Base-by-base conservation (phyloP, 2,329 filamentous ascomycete genomes). In the Colletotrichum lini region DNA sequence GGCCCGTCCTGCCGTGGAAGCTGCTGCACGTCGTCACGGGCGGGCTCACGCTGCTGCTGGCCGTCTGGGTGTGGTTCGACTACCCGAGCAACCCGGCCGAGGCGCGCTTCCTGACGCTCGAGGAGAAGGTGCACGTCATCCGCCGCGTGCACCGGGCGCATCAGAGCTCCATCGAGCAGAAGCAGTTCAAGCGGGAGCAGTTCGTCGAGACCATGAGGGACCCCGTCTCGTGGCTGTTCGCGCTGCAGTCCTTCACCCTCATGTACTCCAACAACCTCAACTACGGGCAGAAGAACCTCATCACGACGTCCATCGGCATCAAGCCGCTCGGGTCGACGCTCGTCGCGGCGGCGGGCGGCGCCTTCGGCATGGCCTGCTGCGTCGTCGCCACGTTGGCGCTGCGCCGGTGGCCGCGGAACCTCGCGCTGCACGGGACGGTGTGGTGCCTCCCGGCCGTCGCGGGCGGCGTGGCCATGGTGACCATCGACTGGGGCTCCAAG, bases 21-120 rank as follows among this genome's bases (percentile, higher is more conserved):
- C 72, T 82, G 0, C 80, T 83, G 59, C 82, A 82, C 77, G 78
- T 84, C 13, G 75, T 81, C 44, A 83, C 80, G 0, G 82, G 82
- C 2, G 78, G 78, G 0, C 56, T 82, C 0, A 81, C 82, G 0
- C 61, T 83, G 0, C 1, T 83, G 1, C 74, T 83, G 0, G 76
- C 81, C 1, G 66, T 80, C 1, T 78, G 77, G 47, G 78, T 81
- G 26, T 79, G 80, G 76, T 78, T 83, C 47, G 73, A 76, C 38
- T 81, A 81, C 47, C 68, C 71, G 8, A 67, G 65, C 72, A 73
- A 73, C 45, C 72, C 67, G 4, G 73, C 74, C 30, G 72, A 68
- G 5, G 72, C 72, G 8, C 71, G 59, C 12, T 80, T 79, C 62
- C 64, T 80, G 10, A 74, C 74, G 0, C 63, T 70, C 15, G 70